Evolutionary conservation across 371 early-diverging fungal genomes (phyloP).

Genomic region (Apophysomyces ossiformis): DNA sequence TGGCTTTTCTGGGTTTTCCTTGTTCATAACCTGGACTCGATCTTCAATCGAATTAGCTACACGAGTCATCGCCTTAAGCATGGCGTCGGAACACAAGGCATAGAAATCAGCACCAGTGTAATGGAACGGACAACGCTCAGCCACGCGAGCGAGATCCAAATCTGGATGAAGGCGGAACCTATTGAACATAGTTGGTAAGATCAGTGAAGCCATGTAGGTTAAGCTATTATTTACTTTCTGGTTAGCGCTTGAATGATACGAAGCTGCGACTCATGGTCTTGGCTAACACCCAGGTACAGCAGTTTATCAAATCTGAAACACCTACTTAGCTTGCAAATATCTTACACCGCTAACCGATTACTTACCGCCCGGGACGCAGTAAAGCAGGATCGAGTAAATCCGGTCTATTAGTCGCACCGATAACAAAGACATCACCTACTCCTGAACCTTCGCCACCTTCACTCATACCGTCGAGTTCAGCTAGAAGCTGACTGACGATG

Average conservation of each 20-base stretch:
- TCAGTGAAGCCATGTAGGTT: conserved; percentile 2
- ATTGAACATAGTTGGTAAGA: background rate
- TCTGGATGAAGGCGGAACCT: conserved; percentile 84
- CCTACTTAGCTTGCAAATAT: background rate
- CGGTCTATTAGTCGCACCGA: conserved; percentile 99
- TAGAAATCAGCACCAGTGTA: conserved; percentile 98
- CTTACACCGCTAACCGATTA: background rate
- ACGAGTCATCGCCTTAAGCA: conserved; percentile 94
- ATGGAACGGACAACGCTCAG: conserved; percentile 86
- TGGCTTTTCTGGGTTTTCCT: conserved; percentile 33
- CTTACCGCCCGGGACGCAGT: conserved; percentile 60
- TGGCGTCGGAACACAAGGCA: conserved; percentile 96
- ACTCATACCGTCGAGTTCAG: conserved; percentile 95
- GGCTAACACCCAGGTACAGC: conserved; percentile 92
- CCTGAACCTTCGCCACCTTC: conserved; percentile 52
- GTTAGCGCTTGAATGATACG: conserved; percentile 92
- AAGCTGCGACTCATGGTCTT: conserved; percentile 84
- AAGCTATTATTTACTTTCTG: conserved; percentile 70
- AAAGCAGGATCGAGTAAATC: conserved; percentile 98
- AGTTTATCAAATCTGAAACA: conserved; percentile 89
- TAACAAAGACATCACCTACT: conserved; percentile 96
- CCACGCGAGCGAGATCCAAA: conserved; percentile 74
- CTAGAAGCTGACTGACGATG: conserved; percentile 94
- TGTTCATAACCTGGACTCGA: conserved; percentile 50
- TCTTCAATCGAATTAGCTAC: conserved; percentile 82